Percentiles rank a stretch among this genome's conserved stretches.
These are phyloP conservation scores for Talaromyces sp. DNA, from an alignment of 2,329 filamentous ascomycete genomes.

Conservation along the genomic window DNA sequence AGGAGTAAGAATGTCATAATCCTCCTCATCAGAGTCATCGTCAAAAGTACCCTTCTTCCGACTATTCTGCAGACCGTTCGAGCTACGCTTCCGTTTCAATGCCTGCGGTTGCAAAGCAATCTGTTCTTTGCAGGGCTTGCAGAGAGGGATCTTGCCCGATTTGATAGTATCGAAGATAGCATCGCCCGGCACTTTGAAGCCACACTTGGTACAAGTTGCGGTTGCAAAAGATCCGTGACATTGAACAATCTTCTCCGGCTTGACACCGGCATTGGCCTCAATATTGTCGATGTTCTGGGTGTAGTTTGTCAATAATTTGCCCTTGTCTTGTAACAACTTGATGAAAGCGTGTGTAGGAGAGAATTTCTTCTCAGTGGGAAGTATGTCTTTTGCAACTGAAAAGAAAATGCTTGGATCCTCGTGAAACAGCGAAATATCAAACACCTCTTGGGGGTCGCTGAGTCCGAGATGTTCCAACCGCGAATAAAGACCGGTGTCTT, in stretches of 20 bases:
- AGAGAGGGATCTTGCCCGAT: constrained; percentile 72
- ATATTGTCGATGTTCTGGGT: constrained; percentile 99
- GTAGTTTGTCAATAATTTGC: constrained; percentile 92
- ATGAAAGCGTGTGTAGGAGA: constrained; percentile 96
- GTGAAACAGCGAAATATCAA: constrained; percentile 83
- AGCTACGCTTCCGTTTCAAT: constrained; percentile 54
- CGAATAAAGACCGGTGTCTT: constrained; percentile 86
- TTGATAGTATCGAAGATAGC: constrained; percentile 77
- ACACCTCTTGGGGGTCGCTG: constrained; percentile 88
- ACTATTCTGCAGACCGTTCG: constrained; percentile 49
- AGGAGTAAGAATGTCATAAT: constrained; percentile 64
- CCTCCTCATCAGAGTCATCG: constrained; percentile 58
- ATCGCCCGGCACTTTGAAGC: constrained; percentile 70
- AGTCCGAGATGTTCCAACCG: constrained; percentile 75
- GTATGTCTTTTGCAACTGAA: constrained; percentile 82
- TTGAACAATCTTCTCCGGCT: constrained; percentile 79
- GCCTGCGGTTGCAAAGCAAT: constrained; percentile 51
- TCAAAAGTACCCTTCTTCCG: constrained; percentile 57
- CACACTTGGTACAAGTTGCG: constrained; percentile 82
- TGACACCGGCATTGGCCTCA: constrained; percentile 81
- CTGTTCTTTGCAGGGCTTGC: constrained; percentile 64
- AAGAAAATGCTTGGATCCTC: constrained; percentile 90
- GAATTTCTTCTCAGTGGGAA: constrained; percentile 75
- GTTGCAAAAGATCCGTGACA: constrained; percentile 96
- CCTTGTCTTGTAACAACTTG: constrained; percentile 78